These are phyloP conservation scores for Fusarium bactridioides DNA, from an alignment of 2,329 filamentous ascomycete genomes.

Conservation along the genomic window DNA sequence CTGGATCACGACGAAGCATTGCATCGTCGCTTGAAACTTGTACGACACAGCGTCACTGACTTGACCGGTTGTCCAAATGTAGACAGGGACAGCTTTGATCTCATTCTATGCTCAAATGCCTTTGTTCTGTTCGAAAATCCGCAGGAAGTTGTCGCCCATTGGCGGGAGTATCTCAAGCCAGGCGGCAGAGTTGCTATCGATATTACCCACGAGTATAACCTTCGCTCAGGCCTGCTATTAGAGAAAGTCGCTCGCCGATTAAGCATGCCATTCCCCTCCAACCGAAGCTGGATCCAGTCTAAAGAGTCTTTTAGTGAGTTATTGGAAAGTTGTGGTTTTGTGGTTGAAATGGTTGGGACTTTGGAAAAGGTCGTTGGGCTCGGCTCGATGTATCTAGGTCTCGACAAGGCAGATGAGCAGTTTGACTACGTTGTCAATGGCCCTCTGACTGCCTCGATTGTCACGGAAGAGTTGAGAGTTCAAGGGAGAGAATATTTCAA, in stretches of 20 bases:
- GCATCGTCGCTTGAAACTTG: slow-evolving; percentile 32
- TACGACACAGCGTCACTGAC: slow-evolving; percentile 43
- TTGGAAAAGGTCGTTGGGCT: slow-evolving; percentile 41
- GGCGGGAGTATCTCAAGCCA: slow-evolving; percentile 41
- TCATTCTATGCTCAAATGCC: slow-evolving; percentile 46
- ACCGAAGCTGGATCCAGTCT: slow-evolving; percentile 43
- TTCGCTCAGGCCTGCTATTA: slow-evolving; percentile 37
- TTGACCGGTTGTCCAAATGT: slow-evolving; percentile 33
- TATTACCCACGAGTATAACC: slow-evolving; percentile 45
- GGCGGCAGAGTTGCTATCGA: slow-evolving; percentile 45
- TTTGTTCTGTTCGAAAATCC: slow-evolving; percentile 46
- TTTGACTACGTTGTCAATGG: slow-evolving; percentile 40
- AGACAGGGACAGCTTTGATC: slow-evolving; percentile 40
- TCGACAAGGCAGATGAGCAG: slow-evolving; percentile 42
- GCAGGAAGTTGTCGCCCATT: slow-evolving; percentile 38
- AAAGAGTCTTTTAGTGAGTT: slow-evolving; percentile 40
- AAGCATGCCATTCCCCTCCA: slow-evolving; percentile 40
- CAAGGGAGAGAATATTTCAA: slow-evolving; percentile 40
- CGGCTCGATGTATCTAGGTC: slow-evolving; percentile 31
- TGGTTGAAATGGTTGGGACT: slow-evolving; percentile 36
- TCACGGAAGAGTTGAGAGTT: slow-evolving; percentile 33
- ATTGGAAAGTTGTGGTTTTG: slow-evolving; percentile 41
- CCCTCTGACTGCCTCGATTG: slow-evolving; percentile 26
- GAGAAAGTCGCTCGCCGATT: slow-evolving; percentile 40
- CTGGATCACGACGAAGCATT: slow-evolving; percentile 23